A percentile compares a stretch with the other conserved stretches of the same genome.
phyloP scores from a whole-genome alignment of 1,139 yeast genomes.

The Chernovozyma aurita region DNA sequence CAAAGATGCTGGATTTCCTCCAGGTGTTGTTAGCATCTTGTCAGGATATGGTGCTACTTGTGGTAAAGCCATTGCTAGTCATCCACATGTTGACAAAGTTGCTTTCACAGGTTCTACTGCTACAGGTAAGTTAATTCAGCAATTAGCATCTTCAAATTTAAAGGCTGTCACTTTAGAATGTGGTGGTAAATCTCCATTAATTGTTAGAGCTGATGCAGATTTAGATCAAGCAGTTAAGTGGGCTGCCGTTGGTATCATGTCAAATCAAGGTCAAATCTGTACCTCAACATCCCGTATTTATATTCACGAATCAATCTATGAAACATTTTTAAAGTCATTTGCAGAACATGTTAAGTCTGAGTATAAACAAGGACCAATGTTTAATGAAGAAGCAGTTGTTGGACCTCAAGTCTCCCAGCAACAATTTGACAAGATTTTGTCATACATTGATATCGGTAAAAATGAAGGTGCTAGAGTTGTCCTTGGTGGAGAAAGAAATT shows the following conservation, averaged over 20 bases:
- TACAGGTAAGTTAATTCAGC: conserved; percentile 60
- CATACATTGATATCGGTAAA: conserved; percentile 48
- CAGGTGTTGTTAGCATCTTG: conserved; percentile 62
- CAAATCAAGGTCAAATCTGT: conserved; percentile 59
- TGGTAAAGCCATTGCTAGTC: conserved; percentile 56
- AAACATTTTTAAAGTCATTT: conserved; percentile 45
- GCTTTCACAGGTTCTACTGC: conserved; percentile 64
- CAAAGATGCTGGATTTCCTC: conserved; percentile 65
- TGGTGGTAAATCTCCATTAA: conserved; percentile 85
- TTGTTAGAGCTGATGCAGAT: conserved; percentile 71
- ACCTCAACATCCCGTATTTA: conserved; percentile 45
- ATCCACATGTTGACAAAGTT: conserved; percentile 54
- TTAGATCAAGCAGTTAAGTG: conserved; percentile 78
- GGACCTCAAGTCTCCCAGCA: conserved; percentile 76
- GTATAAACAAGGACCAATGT: conserved; percentile 59
- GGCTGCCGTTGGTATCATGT: conserved; percentile 80
- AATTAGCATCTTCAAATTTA: conserved; percentile 52
- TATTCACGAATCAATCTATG: conserved; percentile 39
- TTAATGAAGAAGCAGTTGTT: conserved; percentile 52
- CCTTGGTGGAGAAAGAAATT: conserved; percentile 43
- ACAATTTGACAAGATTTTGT: conserved; percentile 60
- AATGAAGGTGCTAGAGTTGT: conserved; percentile 53
- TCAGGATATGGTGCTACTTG: conserved; percentile 55
- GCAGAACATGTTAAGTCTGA: conserved; percentile 30
- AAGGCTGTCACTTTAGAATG: conserved; percentile 86